phyloP scores from a whole-genome alignment of 2,329 filamentous ascomycete species.

The Penicillium frequentans region DNA sequence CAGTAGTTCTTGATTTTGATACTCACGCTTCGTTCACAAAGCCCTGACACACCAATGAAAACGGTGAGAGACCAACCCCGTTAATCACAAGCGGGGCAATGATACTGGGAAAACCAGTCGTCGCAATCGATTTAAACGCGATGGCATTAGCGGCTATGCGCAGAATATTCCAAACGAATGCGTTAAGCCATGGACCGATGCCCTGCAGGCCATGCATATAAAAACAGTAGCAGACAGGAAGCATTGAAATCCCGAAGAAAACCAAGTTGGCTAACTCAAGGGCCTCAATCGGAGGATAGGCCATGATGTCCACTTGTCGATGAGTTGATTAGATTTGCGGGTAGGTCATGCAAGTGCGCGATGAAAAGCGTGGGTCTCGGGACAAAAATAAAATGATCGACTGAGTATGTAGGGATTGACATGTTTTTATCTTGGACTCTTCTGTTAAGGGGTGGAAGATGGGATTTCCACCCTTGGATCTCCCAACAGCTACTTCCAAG shows the following conservation, averaged over 20 bases:
- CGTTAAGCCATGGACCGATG: conserved; percentile 7
- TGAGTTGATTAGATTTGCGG: neutral
- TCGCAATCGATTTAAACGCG: conserved; percentile 5
- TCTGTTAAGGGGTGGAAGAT: neutral
- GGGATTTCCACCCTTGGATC: neutral
- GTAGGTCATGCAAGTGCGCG: neutral
- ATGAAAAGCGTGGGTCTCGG: neutral
- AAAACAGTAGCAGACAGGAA: conserved; percentile 12
- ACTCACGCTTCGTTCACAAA: conserved; percentile 12
- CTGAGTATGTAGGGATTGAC: neutral
- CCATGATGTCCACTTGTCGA: conserved; percentile 1
- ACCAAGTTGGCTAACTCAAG: conserved; percentile 11
- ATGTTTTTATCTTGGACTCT: neutral
- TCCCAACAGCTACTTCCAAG: neutral
- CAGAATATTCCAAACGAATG: conserved; percentile 4
- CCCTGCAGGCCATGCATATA: conserved; percentile 9
- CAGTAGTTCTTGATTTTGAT: neutral
- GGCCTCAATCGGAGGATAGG: conserved; percentile 3
- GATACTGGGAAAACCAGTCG: conserved; percentile 7
- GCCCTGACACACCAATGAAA: conserved; percentile 8
- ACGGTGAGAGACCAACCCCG: conserved; percentile 12
- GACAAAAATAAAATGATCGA: neutral
- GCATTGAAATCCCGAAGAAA: conserved; percentile 7
- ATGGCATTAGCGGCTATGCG: conserved; percentile 11
- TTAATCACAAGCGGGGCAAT: conserved; percentile 4